Evolutionary conservation across 2,329 filamentous ascomycete species (phyloP), one percentile per base, ranked within the genome.

Genomic region (Ambrosiella xylebori): DNA sequence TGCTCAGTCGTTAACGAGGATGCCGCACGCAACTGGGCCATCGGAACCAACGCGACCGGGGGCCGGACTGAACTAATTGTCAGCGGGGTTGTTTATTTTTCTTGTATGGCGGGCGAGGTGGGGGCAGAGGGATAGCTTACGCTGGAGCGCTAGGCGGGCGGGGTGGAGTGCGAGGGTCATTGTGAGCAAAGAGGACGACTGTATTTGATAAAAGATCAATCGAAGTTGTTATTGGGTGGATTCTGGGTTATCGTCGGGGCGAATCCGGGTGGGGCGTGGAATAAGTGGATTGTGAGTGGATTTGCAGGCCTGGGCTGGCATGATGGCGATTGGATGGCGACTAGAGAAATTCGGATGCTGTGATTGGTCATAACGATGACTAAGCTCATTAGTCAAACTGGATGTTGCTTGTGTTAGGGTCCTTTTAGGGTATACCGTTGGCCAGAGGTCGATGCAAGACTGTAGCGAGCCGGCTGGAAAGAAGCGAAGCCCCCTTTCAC

Each of bases 1-100:
- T 74, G 74, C 66, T 79, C 74, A 65, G 77, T 73, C 61, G 76
- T 71, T 59, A 79, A 66, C 62, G 76, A 73, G 56, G 76, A 76
- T 62, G 85, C 84, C 67, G 80, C 84, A 66, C 80, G 77, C 61
- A 80, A 74, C 54, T 81, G 81, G 62, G 77, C 81, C 56, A 84
- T 85, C 62, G 78, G 79, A 61, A 84, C 68, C 65, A 86, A 71
- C 60, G 81, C 74, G 58, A 75, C 74, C 57, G 78, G 71, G 63
- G 86, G 85, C 72, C 81, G 85, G 70, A 75, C 85, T 88, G 66
- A 41, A 11, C 4, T 47, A 5, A 47, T 41, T 15, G 44, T 47
- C 19, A 47, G 11, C n/a, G 3, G n/a, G n/a, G 44, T 8, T 8
- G 19, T 47, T 47, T 47, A 3, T 13, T 15, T 41, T 8, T 47